A percentile compares a stretch with the other conserved stretches of the same genome.
Evolutionary conservation across 2,329 filamentous ascomycete genomes (phyloP).

Genomic region (Rhytidhysteron rufulum): DNA sequence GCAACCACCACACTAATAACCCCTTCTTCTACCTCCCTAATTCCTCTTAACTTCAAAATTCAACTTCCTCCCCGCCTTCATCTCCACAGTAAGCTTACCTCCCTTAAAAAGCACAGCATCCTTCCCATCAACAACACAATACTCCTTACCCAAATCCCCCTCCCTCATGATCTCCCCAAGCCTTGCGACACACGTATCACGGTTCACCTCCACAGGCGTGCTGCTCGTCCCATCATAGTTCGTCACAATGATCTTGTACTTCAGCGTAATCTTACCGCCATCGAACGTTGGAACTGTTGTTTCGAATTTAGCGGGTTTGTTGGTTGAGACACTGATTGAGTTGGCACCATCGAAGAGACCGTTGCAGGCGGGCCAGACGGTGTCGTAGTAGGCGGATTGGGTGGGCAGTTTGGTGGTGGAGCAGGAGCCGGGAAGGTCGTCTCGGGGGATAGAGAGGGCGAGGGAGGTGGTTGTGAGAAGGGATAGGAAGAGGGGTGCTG

Average conservation of each 20-base stretch:
- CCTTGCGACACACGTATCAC: constrained; percentile 1
- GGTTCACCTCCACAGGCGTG: neutral
- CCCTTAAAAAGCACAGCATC: constrained; percentile 7
- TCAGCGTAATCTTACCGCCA: neutral
- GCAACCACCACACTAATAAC: too few species aligned
- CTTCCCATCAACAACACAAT: constrained; percentile 9
- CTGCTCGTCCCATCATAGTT: neutral
- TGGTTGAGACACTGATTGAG: neutral
- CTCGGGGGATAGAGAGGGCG: neutral
- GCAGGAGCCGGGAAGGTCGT: neutral
- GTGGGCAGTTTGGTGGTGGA: neutral
- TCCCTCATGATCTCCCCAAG: constrained; percentile 5
- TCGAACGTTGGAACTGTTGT: neutral
- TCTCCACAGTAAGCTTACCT: constrained; percentile 1
- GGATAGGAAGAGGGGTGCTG: constrained; percentile 1
- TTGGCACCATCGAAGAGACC: neutral
- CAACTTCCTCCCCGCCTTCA: too few species aligned
- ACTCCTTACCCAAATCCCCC: constrained; percentile 5
- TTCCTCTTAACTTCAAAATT: too few species aligned
- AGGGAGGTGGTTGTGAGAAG: constrained; percentile 2
- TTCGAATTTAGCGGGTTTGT: neutral
- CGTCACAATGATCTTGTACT: neutral
- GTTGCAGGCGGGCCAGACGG: neutral
- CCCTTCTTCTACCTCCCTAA: too few species aligned
- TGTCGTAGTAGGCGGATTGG: neutral